Percentiles rank a stretch among this genome's conserved stretches.
These are phyloP conservation scores for Paramyrothecium sp. DNA, from an alignment of 2,329 filamentous ascomycete species.

Conservation along the genomic window DNA sequence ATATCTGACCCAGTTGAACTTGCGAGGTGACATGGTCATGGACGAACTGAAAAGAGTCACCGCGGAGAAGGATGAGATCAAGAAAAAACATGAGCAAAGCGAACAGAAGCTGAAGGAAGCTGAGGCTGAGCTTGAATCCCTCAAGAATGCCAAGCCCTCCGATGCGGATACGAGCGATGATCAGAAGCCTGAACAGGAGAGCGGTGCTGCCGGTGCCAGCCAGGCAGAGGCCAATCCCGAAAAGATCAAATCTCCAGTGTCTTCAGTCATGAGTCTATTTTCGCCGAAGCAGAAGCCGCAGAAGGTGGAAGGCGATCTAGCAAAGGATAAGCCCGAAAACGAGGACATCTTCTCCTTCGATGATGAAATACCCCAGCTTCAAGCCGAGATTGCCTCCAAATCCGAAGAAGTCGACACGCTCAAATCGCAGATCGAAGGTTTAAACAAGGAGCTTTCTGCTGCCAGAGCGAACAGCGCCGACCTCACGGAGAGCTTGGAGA, in stretches of 20 bases:
- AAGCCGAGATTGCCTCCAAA: conserved; percentile 70
- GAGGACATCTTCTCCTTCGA: conserved; percentile 94
- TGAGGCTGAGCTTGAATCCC: conserved; percentile 60
- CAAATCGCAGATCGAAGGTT: conserved; percentile 62
- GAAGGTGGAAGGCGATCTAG: conserved; percentile 22
- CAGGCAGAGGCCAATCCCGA: conserved; percentile 20
- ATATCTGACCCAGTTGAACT: conserved; percentile 82
- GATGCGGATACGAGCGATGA: conserved; percentile 26
- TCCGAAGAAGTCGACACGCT: conserved; percentile 70
- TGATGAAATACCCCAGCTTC: conserved; percentile 78
- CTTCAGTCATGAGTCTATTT: conserved; percentile 47
- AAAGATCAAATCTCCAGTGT: conserved; percentile 43
- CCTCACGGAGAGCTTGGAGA: conserved; percentile 67
- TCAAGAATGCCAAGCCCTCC: conserved; percentile 32
- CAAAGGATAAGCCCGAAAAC: conserved; percentile 25
- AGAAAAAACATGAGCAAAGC: conserved; percentile 70
- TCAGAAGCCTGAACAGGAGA: conserved; percentile 23
- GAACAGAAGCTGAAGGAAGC: conserved; percentile 62
- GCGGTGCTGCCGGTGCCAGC: conserved; percentile 9
- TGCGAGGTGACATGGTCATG: conserved; percentile 90
- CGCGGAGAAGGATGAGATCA: conserved; percentile 75
- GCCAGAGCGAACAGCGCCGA: conserved; percentile 68
- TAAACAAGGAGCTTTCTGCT: conserved; percentile 69
- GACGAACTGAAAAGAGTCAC: conserved; percentile 88
- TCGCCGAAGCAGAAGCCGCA: conserved; percentile 44